A percentile compares a stretch with the other conserved stretches of the same genome.
Evolutionary conservation across 768 basidiomycete genomes (phyloP).

Genomic region (Leccinum truebloodii): DNA sequence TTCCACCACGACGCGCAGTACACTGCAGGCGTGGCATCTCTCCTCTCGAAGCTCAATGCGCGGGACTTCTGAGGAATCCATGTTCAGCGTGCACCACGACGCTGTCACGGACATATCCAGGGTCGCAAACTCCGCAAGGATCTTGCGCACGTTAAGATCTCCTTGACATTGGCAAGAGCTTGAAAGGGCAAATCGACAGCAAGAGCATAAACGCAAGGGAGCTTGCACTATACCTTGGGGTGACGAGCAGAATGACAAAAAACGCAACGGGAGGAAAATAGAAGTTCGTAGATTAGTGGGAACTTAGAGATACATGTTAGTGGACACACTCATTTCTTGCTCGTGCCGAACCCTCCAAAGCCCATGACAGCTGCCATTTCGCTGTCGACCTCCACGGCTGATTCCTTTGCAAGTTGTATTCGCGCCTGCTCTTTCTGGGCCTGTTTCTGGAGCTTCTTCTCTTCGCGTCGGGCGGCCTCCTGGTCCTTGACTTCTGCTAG

Average conservation of each 20-base stretch:
- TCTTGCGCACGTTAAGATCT: slow-evolving; percentile 81
- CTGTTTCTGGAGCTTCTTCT: slow-evolving; percentile 79
- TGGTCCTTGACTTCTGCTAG: slow-evolving; percentile 78
- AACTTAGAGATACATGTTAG: slow-evolving; percentile 18
- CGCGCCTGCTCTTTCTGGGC: slow-evolving; percentile 74
- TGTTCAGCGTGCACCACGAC: slow-evolving; percentile 86
- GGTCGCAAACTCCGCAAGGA: slow-evolving; percentile 93
- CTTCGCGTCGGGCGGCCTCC: slow-evolving; percentile 64
- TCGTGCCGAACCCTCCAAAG: slow-evolving; percentile 85
- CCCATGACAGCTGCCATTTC: slow-evolving; percentile 88
- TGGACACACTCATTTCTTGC: slow-evolving; percentile 60
- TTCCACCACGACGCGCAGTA: slow-evolving; percentile 91
- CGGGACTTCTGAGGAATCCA: slow-evolving; percentile 87
- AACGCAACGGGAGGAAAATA: neutral
- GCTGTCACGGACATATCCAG: slow-evolving; percentile 90
- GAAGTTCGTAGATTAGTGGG: slow-evolving; percentile 6
- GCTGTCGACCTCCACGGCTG: slow-evolving; percentile 47
- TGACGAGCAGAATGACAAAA: neutral
- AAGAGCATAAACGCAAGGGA: neutral
- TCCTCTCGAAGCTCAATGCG: slow-evolving; percentile 93
- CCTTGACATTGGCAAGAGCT: neutral
- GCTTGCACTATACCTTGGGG: slow-evolving; percentile 26
- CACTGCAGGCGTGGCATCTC: slow-evolving; percentile 77
- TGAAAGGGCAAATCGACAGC: neutral
- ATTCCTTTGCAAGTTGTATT: slow-evolving; percentile 59